Evolutionary conservation across 2,329 filamentous ascomycete species (phyloP), one percentile per base, ranked within the genome.

Genomic region (Rhynchosporium graminicola): DNA sequence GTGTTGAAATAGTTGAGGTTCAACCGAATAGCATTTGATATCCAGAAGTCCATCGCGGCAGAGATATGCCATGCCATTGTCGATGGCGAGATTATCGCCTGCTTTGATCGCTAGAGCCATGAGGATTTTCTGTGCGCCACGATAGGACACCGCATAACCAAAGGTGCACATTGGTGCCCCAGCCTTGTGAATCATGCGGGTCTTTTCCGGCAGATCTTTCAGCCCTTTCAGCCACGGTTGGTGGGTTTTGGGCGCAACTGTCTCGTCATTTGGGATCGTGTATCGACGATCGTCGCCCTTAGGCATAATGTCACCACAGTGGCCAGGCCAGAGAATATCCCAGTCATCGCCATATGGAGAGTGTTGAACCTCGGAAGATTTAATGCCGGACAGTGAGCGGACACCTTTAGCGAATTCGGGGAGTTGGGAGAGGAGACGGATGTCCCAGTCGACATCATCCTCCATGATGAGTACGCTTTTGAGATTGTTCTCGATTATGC

Each of bases 121-220:
- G 63, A 84, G 81, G 31, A 87, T 83, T 74, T 87, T 87, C 69
- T 85, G 82, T 6, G 68, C 67, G n/a, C 68, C 67, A 12, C 63
- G 62, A 12, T 66, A 68, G 0, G 73, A 74, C 12, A 77, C 65
- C 1, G 71, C 76, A 50, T 77, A 77, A 2, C 74, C 69, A 62
- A 74, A 75, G 3, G 72, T 69, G 61, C 75, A 77, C 33, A 73
- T 68, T 1, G 70, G 70, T 6, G 67, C 67, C 0, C 66, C 65
- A 5, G 70, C 69, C 36, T 67, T 65, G 59, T 74, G 72, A 7
- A 76, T 68, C 2, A 73, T 65, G 2, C 74, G 69, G 10, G 62
- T 70, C 2, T 66, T 38, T 33, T 64, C 56, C 1, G 63, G 63
- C n/a, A 65, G 61, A 12, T 63, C 54, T 43, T 33, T 57, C 8